Conservation (phyloP, 2,329 filamentous ascomycete species). For the Mollisiaceae sp. region DNA sequence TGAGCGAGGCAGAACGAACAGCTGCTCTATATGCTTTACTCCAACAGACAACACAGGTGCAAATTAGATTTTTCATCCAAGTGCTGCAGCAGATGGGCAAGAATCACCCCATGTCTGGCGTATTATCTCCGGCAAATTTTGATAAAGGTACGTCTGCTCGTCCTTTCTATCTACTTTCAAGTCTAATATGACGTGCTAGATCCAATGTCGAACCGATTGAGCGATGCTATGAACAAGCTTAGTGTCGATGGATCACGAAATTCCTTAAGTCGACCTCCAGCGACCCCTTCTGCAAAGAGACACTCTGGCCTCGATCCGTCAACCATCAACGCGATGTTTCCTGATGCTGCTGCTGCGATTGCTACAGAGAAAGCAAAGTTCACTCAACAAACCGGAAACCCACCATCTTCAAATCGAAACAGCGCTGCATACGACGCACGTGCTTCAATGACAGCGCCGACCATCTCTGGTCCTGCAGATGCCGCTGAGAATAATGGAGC, state of each 20-base stretch:
- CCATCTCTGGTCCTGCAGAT: constrained; percentile 73
- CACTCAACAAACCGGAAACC: constrained; percentile 90
- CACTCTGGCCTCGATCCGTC: constrained; percentile 93
- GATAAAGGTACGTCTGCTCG: constrained; percentile 75
- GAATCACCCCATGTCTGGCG: constrained; percentile 94
- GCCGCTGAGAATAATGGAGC: constrained; percentile 63
- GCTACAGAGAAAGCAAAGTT: constrained; percentile 98
- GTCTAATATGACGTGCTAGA: constrained; percentile 57
- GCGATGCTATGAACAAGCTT: constrained; percentile 95
- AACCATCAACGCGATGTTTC: constrained; percentile 98
- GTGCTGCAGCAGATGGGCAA: constrained; percentile 99
- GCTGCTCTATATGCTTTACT: constrained; percentile 93
- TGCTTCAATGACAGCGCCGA: constrained; percentile 71
- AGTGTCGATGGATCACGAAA: constrained; percentile 86
- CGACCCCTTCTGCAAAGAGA: constrained; percentile 80
- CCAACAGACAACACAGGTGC: constrained; percentile 98
- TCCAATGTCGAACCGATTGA: constrained; percentile 94
- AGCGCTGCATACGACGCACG: constrained; percentile 81
- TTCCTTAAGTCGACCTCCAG: constrained; percentile 80
- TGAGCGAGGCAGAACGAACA: constrained; percentile 95
- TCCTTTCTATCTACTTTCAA: not conserved
- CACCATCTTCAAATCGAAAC: constrained; percentile 90
- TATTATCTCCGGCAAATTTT: constrained; percentile 93
- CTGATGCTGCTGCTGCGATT: constrained; percentile 96
- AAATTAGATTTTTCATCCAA: constrained; percentile 99